These are phyloP conservation scores for Vitis hybrid DNA, from an alignment of 177 flowering plant species.

Conservation along the genomic window DNA sequence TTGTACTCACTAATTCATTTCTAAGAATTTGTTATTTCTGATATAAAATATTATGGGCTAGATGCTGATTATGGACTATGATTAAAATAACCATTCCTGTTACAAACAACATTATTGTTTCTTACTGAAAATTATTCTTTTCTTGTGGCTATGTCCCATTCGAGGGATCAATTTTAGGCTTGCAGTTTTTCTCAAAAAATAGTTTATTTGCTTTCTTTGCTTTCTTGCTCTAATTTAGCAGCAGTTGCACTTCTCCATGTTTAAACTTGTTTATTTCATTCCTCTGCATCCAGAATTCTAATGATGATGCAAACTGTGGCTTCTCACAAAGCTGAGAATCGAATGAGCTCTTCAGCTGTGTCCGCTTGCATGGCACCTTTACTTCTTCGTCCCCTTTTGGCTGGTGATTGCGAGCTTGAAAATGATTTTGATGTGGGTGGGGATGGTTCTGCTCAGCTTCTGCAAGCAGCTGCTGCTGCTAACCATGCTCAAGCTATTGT, in stretches of 20 bases:
- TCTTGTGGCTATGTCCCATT: too few relatives aligned
- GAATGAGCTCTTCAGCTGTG: slow-evolving; percentile 93
- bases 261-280: slow-evolving; percentile 6
- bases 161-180: too few relatives aligned
- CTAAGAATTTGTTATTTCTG: too few relatives aligned
- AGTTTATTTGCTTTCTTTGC: neutral
- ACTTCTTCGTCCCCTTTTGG: slow-evolving; percentile 93
- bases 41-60: too few relatives aligned
- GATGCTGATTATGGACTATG: too few relatives aligned
- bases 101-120: too few relatives aligned
- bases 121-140: too few relatives aligned
- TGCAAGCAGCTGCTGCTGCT: slow-evolving; percentile 99
- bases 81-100: too few relatives aligned
- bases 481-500: slow-evolving; percentile 98
- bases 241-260: neutral
- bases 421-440: slow-evolving; percentile 77
- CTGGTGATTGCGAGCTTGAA: slow-evolving; percentile 90
- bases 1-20: too few relatives aligned
- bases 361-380: slow-evolving; percentile 99
- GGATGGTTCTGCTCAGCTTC: slow-evolving; percentile 87
- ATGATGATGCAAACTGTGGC: slow-evolving; percentile 93
- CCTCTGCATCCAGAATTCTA: slow-evolving; percentile 59
- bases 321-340: slow-evolving; percentile 69
- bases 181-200: too few relatives aligned
- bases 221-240: neutral